These are phyloP conservation scores for Vachellia pachyceras DNA, from an alignment of 306 rosid species.

Conservation along the genomic window DNA sequence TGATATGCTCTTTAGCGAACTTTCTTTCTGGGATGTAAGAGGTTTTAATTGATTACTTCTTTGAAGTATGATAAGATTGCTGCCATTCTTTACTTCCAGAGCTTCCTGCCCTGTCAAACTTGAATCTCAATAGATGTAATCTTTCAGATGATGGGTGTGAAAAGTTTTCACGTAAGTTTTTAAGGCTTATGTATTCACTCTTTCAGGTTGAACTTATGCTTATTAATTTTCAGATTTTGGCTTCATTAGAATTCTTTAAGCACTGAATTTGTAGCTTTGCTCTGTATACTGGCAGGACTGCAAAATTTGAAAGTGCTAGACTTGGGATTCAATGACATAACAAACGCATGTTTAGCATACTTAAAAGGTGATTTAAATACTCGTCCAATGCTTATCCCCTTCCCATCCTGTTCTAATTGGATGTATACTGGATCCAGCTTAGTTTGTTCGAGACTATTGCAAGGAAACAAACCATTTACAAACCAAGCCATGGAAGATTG, in stretches of 20 bases:
- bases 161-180: conserved; percentile 72
- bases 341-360: conserved; percentile 75
- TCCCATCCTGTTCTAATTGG: not conserved
- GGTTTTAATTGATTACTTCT: conserved; percentile 10
- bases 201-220: conserved; percentile 9
- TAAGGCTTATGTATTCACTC: not conserved
- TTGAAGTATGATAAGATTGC: conserved; percentile 19
- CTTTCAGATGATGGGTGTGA: conserved; percentile 76
- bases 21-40: conserved; percentile 22
- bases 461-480: not conserved
- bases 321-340: conserved; percentile 76
- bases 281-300: conserved; percentile 59
- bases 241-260: not conserved
- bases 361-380: conserved; percentile 68
- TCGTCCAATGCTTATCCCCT: not conserved
- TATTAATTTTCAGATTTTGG: not conserved
- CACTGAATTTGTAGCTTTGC: conserved; percentile 14
- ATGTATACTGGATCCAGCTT: not conserved
- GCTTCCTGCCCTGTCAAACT: conserved; percentile 63
- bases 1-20: conserved; percentile 21
- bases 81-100: conserved; percentile 58
- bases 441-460: not conserved
- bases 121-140: conserved; percentile 85
- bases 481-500: not conserved
- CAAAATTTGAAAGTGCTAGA: conserved; percentile 72